Percentiles rank a stretch among this genome's conserved stretches.
Conservation (phyloP, 2,329 filamentous ascomycete species). For the Calonectria pseudoreteaudii region DNA sequence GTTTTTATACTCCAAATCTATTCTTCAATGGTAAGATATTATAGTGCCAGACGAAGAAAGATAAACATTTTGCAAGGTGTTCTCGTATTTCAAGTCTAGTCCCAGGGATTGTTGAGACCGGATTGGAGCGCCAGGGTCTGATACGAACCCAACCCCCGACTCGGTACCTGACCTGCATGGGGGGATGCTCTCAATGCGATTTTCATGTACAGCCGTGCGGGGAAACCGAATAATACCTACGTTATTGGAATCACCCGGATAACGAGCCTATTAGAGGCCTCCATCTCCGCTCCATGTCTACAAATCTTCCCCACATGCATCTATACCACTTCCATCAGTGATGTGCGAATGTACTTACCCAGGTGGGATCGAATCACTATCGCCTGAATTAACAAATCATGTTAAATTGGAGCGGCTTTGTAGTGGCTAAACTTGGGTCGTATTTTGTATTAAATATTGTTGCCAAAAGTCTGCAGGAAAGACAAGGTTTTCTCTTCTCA, state of each 20-base stretch:
- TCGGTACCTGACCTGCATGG: not conserved
- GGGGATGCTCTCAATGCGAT: too few species aligned
- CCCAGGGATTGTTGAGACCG: not conserved
- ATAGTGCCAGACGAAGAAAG: too few species aligned
- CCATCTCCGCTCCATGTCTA: not conserved
- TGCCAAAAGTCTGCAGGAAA: too few species aligned
- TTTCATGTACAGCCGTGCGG: not conserved
- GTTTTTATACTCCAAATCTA: not conserved
- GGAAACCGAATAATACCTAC: not conserved
- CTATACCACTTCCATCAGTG: too few species aligned
- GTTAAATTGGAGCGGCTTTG: not conserved
- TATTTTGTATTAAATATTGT: too few species aligned
- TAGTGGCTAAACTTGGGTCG: not conserved
- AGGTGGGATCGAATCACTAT: too few species aligned
- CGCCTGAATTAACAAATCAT: not conserved
- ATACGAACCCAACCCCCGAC: not conserved
- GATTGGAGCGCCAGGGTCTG: not conserved
- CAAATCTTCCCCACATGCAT: not conserved
- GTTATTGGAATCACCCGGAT: not conserved
- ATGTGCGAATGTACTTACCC: too few species aligned
- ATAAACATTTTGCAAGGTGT: fast-evolving
- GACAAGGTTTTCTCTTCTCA: too few species aligned
- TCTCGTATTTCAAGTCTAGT: not conserved
- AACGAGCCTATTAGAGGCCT: not conserved
- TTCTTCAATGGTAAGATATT: too few species aligned